Evolutionary conservation across 2,329 filamentous ascomycete genomes (phyloP).

Genomic region (Pseudogymnoascus sp.): DNA sequence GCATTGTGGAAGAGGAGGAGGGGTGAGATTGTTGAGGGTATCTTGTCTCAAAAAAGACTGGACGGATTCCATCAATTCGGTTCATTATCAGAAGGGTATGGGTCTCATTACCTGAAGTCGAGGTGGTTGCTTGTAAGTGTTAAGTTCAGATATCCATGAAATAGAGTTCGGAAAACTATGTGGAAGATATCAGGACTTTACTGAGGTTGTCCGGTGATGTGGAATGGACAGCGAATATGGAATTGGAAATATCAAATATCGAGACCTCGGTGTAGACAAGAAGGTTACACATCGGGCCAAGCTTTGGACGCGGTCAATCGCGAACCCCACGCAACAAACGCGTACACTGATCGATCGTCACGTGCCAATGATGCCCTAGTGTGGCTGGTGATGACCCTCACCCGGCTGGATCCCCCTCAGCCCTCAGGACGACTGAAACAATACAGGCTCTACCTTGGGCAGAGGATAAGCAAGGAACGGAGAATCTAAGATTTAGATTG

Average conservation of each 20-base stretch:
- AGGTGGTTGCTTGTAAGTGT: background rate
- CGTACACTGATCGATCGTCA: background rate
- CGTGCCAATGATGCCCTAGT: background rate
- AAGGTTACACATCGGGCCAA: constrained; percentile 1
- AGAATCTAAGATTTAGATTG: background rate
- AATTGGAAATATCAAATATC: background rate
- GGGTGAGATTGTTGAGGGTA: background rate
- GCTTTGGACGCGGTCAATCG: background rate
- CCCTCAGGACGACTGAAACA: background rate
- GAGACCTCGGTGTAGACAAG: background rate
- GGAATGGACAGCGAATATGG: background rate
- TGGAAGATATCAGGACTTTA: background rate
- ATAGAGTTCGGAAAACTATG: background rate
- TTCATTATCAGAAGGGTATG: background rate
- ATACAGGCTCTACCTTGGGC: background rate
- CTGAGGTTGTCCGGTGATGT: background rate
- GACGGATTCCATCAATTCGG: background rate
- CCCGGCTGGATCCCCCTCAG: background rate
- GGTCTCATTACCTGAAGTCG: background rate
- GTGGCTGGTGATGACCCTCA: background rate
- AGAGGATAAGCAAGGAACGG: background rate
- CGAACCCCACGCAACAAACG: background rate
- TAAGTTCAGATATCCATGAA: background rate
- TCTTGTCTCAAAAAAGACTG: background rate
- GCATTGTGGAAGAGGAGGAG: background rate